These are phyloP conservation scores for Pisolithus tinctorius DNA, from an alignment of 768 basidiomycete genomes.

Conservation along the genomic window DNA sequence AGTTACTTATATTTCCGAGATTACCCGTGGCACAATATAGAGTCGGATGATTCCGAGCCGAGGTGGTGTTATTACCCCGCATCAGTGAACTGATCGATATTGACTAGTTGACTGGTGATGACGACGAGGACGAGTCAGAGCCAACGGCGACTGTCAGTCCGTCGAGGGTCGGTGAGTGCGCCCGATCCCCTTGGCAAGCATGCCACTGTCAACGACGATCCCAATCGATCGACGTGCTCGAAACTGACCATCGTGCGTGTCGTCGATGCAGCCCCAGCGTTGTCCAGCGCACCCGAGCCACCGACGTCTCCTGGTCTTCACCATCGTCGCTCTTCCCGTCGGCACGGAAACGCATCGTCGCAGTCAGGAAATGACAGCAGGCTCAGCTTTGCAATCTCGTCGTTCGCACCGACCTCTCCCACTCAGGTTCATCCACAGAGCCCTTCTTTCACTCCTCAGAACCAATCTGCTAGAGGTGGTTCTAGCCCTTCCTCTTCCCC, in stretches of 20 bases:
- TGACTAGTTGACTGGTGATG: no score
- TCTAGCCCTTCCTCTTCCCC: slow-evolving; percentile 35
- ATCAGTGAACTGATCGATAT: no score
- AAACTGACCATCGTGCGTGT: slow-evolving; percentile 74
- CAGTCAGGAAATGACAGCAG: slow-evolving; percentile 27
- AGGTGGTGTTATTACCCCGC: no score
- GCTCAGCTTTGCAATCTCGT: slow-evolving; percentile 61
- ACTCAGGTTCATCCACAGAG: slow-evolving; percentile 14
- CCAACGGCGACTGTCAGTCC: slow-evolving; percentile 35
- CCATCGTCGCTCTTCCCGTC: slow-evolving; percentile 27
- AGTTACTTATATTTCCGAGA: not conserved
- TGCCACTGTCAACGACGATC: slow-evolving; percentile 44
- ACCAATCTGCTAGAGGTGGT: slow-evolving; percentile 24
- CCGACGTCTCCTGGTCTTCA: slow-evolving; percentile 17
- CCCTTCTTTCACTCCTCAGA: slow-evolving; percentile 22
- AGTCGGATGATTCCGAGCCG: no score
- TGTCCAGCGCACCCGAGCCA: slow-evolving; percentile 19
- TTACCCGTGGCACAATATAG: no score
- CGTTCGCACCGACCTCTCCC: slow-evolving; percentile 38
- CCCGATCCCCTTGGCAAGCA: slow-evolving; percentile 62
- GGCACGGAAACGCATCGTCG: slow-evolving; percentile 26
- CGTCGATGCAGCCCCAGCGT: slow-evolving; percentile 25
- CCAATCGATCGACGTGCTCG: slow-evolving; percentile 50
- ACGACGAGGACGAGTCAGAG: not conserved
- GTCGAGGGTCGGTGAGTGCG: slow-evolving; percentile 65